phyloP scores from a whole-genome alignment of 108 stramenopile genomes.

The Skeletonema menzelii region DNA sequence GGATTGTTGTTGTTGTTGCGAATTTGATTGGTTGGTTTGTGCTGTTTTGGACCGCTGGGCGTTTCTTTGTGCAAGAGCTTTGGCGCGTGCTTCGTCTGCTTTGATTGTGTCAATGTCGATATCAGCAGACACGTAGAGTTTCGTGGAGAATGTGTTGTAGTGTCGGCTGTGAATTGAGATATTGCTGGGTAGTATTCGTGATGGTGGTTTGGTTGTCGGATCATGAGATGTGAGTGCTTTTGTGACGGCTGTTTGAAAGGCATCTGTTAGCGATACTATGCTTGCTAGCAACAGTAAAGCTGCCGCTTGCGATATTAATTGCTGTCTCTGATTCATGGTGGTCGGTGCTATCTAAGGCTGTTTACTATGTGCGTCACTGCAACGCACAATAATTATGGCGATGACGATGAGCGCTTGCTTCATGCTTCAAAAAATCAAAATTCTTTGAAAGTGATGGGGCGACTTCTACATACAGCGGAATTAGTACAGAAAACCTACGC shows the following conservation, averaged over 20 bases:
- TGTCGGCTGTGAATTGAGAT: neutral
- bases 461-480: neutral
- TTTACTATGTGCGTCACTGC: neutral
- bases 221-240: neutral
- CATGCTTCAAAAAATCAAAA: neutral
- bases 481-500: neutral
- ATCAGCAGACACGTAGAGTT: neutral
- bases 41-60: neutral
- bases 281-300: neutral
- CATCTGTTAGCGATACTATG: neutral
- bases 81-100: slow-evolving; percentile 28
- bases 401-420: too few species aligned
- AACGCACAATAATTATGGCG: too few species aligned
- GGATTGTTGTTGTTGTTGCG: slow-evolving; percentile 6
- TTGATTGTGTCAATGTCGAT: slow-evolving; percentile 11
- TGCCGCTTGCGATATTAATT: neutral
- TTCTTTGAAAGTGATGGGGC: neutral
- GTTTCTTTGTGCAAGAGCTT: slow-evolving; percentile 8
- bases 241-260: neutral
- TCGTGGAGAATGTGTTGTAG: neutral
- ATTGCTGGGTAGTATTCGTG: neutral
- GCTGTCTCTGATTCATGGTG: neutral
- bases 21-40: too few species aligned
- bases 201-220: too few species aligned
- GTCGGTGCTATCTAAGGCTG: neutral